Evolutionary conservation across 495 filamentous ascomycete species (phyloP), one percentile per base, ranked within the genome.

Genomic region (Penicillium diatomitis): DNA sequence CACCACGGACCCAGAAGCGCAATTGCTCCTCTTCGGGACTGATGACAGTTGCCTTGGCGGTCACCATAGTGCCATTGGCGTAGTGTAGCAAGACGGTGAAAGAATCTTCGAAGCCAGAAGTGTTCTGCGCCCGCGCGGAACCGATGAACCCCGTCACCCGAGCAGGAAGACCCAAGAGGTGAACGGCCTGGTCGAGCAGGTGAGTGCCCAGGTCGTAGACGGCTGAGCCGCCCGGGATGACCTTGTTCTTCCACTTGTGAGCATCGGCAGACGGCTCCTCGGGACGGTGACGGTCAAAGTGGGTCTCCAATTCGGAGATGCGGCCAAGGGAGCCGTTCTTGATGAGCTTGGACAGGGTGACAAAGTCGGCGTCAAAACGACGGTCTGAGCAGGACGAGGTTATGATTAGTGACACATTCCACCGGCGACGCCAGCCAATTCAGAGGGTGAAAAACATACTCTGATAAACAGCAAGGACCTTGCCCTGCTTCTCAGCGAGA

Each of bases 131-230:
- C 12, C 85, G 76, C 62, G 90, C 83, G 38, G 78, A 80, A 5
- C 78, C 74, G 32, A 92, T 72, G 55, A 86, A 80, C 3, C 69
- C 88, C 8, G 79, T 87, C 2, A 95, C 76, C 7, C 69, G 67
- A 35, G 77, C 67, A 12, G 90, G 90, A 56, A 84, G 62, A 8
- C 90, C 90, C 58, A 95, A 87, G n/a, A 87, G 66, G 10, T 80
- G 72, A 61, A 86, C 83, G 0, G 78, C 82, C 64, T 95, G 90
- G 65, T 94, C 88, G 20, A 95, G 70, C 33, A 91, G 71, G 61
- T 96, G 90, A 4, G 84, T 80, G 44, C 90, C 90, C 6, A 96
- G 73, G 63, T 95, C 90, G 58, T 86, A 91, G 32, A 94, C 69
- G 27, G 78, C 81, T 12, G 87, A 85, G 8, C 85, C 83, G 32